These are phyloP conservation scores for Ligustrum vulgare DNA, from an alignment of 257 asterid species.

Conservation along the genomic window DNA sequence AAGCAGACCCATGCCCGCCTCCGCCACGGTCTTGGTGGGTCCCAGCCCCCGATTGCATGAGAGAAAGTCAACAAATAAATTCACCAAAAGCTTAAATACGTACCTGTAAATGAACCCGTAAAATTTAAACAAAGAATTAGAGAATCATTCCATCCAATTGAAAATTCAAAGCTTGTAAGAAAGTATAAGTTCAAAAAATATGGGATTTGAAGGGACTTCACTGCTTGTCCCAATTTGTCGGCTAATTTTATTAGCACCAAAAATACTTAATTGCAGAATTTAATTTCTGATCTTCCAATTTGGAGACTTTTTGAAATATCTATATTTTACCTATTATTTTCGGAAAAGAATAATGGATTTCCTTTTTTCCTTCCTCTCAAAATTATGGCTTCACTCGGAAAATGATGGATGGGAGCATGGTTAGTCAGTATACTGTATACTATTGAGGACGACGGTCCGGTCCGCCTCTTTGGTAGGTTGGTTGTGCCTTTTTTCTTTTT, in stretches of 20 bases:
- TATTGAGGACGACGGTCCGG: too few species aligned
- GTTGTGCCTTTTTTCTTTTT: too few species aligned
- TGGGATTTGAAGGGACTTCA: background rate
- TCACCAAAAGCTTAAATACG: background rate
- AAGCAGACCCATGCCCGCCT: conserved; percentile 79
- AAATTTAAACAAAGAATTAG: background rate
- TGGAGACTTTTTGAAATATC: too few species aligned
- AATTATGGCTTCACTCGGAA: too few species aligned
- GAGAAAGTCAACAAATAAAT: conserved; percentile 4
- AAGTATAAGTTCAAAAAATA: background rate
- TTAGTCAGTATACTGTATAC: too few species aligned
- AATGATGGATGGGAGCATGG: too few species aligned
- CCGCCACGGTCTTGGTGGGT: conserved; percentile 75
- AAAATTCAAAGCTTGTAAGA: background rate
- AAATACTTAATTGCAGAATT: background rate
- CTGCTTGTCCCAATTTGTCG: too few species aligned
- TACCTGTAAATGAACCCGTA: background rate
- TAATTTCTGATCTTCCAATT: too few species aligned
- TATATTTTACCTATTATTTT: too few species aligned
- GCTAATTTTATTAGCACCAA: background rate
- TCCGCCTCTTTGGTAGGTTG: too few species aligned
- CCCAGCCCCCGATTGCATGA: conserved; percentile 96
- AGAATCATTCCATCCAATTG: background rate
- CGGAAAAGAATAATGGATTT: too few species aligned
- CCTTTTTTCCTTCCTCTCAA: too few species aligned